Percentiles rank a stretch among this genome's conserved stretches.
These are phyloP conservation scores for Kwoniella sp. DNA, from an alignment of 768 basidiomycete species.

Conservation along the genomic window DNA sequence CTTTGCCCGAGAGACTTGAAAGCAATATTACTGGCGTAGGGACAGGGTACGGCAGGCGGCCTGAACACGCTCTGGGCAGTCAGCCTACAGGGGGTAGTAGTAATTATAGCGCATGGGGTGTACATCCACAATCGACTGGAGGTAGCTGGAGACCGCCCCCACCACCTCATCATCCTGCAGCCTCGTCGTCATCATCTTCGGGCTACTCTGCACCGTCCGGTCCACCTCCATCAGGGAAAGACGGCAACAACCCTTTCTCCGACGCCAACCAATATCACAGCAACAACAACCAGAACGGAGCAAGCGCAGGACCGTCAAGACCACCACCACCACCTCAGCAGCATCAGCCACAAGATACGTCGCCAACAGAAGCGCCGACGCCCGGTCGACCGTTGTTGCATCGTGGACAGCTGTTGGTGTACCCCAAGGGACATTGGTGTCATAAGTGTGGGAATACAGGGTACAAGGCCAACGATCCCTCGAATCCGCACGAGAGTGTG, in stretches of 20 bases:
- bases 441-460: constrained; percentile 49
- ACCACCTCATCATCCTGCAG: constrained; percentile 25
- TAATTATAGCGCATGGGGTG: background rate
- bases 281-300: constrained; percentile 3
- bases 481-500: constrained; percentile 40
- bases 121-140: background rate
- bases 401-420: constrained; percentile 42
- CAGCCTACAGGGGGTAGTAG: background rate
- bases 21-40: constrained; percentile 47
- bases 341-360: constrained; percentile 22
- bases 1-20: constrained; percentile 34
- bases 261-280: background rate
- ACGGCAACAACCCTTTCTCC: background rate
- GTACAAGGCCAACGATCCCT: constrained; percentile 45
- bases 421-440: constrained; percentile 45
- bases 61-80: constrained; percentile 11
- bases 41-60: constrained; percentile 35
- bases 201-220: constrained; percentile 8
- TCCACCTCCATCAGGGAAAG: constrained; percentile 17
- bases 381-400: constrained; percentile 46
- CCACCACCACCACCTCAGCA: constrained; percentile 4
- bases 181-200: background rate
- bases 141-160: constrained; percentile 9
- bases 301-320: constrained; percentile 14
- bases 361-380: constrained; percentile 42